Evolutionary conservation across 2,329 filamentous ascomycete species (phyloP).

Genomic region (Diplodia intermedia): DNA sequence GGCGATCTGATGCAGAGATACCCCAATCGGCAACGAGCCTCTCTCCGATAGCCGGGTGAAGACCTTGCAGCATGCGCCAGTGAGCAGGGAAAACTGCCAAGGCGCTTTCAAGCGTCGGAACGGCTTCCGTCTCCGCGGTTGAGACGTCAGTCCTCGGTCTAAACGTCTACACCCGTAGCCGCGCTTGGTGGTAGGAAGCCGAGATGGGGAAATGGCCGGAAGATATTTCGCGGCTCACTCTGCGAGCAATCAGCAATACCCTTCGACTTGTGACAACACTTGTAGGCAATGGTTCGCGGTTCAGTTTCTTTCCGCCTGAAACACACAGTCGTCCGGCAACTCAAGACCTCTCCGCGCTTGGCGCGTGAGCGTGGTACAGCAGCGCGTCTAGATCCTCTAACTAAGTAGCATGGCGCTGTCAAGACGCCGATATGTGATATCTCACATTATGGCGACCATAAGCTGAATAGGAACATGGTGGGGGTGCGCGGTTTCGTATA

Average conservation of each 20-base stretch:
- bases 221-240: neutral
- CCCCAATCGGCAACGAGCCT: neutral
- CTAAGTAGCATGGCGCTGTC: neutral
- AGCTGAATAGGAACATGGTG: neutral
- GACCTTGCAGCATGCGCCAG: neutral
- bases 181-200: too few species aligned
- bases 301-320: neutral
- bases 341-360: neutral
- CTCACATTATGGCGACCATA: neutral
- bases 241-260: neutral
- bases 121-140: too few species aligned
- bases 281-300: neutral
- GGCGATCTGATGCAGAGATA: neutral
- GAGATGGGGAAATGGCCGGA: too few species aligned
- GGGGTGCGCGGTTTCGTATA: neutral
- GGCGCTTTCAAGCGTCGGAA: neutral
- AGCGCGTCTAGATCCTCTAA: neutral
- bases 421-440: conserved; percentile 2
- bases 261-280: neutral
- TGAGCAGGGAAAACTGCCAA: neutral
- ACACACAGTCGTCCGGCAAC: neutral
- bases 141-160: too few species aligned
- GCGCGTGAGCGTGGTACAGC: neutral
- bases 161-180: too few species aligned
- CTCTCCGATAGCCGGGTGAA: neutral